Base-by-base conservation (phyloP, 2,329 filamentous ascomycete genomes). In the Tolypocladium amazonense region DNA sequence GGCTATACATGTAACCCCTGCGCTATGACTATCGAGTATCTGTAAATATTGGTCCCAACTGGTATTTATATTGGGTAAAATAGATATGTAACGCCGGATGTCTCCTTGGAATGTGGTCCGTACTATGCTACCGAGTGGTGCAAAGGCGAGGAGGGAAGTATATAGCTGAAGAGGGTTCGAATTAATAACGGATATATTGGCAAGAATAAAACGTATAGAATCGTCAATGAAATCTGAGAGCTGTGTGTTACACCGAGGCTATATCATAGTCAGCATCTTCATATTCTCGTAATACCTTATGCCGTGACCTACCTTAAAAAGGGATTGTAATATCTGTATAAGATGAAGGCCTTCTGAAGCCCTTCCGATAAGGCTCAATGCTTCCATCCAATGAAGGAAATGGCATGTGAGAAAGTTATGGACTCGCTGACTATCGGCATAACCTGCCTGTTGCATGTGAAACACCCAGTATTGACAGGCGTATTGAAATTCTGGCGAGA, bases 211-310 rank as follows among this genome's bases (percentile, higher is more conserved):
- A 4, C 41, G 41, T 6, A 2, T 11, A 2, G 20, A 5, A 4
- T 43, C 41, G 6, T 12, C 9, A 23, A 23, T 7, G n/a, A 43
- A 43, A 8, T 23, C 41, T 6, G 20, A 23, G 3, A 23, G 41
- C 9, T 43, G 3, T 2, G 1, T 23, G n/a, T 4, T 11, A 23
- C 18, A 1, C 1, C 8, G 39, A n/a, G 18, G 4, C 39, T 43
- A n/a, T 1, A 2, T 3, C 20, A 5, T 1, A 9, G 18, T 43
- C 5, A 43, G 5, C 15, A 1, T 18, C 2, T 2, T 8, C 3
- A 1, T 1, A 23, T n/a, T n/a, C 18, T 43, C 2, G 15, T n/a
- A 2, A n/a, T 43, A n/a, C 7, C 7, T 2, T 6, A 43, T 8
- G 7, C 1, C 20, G 18, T 20, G 15, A 6, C 41, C n/a, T 23